A percentile compares a stretch with the other conserved stretches of the same genome.
Conservation (phyloP, 1,284 basidiomycete species). For the Mycena sp. region DNA sequence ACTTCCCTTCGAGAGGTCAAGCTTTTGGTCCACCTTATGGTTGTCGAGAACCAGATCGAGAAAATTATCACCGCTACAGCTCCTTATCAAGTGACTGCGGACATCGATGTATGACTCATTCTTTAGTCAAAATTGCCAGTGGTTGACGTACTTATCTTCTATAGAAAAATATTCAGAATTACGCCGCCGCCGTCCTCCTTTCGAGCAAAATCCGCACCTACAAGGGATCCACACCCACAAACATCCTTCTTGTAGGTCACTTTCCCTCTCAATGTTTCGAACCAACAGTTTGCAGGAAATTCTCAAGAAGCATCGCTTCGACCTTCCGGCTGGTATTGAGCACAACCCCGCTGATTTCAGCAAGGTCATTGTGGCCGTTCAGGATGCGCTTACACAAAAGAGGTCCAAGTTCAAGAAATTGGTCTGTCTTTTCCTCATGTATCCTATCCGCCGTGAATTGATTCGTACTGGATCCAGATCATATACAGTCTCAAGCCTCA, state of each 20-base stretch:
- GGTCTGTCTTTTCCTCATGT: not conserved
- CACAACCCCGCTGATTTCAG: not conserved
- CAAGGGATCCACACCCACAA: not conserved
- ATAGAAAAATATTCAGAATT: conserved; percentile 3
- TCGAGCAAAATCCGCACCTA: conserved; percentile 7
- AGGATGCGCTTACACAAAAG: not conserved
- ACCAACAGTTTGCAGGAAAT: not conserved
- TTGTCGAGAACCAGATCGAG: not conserved
- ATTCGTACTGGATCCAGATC: not conserved
- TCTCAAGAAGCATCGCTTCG: conserved; percentile 3
- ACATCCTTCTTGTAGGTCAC: not conserved
- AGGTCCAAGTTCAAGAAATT: not conserved
- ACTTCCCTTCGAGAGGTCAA: conserved; percentile 2
- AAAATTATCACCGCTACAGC: not conserved
- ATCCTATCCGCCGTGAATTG: not conserved
- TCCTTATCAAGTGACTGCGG: not conserved
- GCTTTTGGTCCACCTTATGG: not conserved
- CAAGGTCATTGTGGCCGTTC: not conserved
- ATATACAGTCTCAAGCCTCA: not conserved
- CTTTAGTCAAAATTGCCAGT: too few species aligned
- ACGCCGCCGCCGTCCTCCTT: not conserved
- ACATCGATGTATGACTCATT: not conserved
- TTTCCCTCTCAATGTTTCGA: not conserved
- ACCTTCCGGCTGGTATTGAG: not conserved
- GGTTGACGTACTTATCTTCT: not conserved